phyloP scores from a whole-genome alignment of 2,329 filamentous ascomycete genomes.

The Aspergillus sclerotialis region DNA sequence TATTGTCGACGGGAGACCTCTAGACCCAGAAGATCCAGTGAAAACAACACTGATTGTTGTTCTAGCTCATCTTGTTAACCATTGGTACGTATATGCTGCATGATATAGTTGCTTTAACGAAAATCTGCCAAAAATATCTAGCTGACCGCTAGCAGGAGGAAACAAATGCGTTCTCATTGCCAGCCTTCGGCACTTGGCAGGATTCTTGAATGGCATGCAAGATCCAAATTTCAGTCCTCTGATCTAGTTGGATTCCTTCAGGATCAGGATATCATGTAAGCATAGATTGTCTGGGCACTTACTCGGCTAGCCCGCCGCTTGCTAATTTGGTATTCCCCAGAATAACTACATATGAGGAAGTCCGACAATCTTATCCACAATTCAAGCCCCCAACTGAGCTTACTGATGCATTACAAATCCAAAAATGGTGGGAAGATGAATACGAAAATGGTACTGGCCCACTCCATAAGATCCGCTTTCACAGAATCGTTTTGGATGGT shows the following conservation, averaged over 20 bases:
- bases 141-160: slow-evolving; percentile 13
- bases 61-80: slow-evolving; percentile 24
- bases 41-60: slow-evolving; percentile 33
- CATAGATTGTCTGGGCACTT: too few relatives aligned
- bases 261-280: slow-evolving; percentile 19
- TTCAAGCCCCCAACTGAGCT: slow-evolving; percentile 12
- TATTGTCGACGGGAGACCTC: slow-evolving; percentile 27
- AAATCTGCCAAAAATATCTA: too few relatives aligned
- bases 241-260: too few relatives aligned
- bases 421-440: slow-evolving; percentile 16
- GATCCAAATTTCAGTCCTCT: slow-evolving; percentile 11
- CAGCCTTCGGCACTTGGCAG: slow-evolving; percentile 12
- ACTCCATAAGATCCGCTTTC: slow-evolving; percentile 29
- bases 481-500: slow-evolving; percentile 37
- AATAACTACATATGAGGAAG: slow-evolving; percentile 33
- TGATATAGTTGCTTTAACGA: not conserved
- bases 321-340: too few relatives aligned
- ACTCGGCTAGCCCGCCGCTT: too few relatives aligned
- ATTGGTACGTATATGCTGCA: slow-evolving; percentile 22
- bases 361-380: slow-evolving; percentile 27
- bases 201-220: slow-evolving; percentile 19
- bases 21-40: slow-evolving; percentile 8
- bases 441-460: slow-evolving; percentile 21
- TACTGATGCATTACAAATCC: slow-evolving; percentile 10
- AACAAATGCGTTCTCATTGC: slow-evolving; percentile 27